Percentiles rank a stretch among this genome's conserved stretches.
Conservation (phyloP, 768 basidiomycete species). For the Zangia roseola region DNA sequence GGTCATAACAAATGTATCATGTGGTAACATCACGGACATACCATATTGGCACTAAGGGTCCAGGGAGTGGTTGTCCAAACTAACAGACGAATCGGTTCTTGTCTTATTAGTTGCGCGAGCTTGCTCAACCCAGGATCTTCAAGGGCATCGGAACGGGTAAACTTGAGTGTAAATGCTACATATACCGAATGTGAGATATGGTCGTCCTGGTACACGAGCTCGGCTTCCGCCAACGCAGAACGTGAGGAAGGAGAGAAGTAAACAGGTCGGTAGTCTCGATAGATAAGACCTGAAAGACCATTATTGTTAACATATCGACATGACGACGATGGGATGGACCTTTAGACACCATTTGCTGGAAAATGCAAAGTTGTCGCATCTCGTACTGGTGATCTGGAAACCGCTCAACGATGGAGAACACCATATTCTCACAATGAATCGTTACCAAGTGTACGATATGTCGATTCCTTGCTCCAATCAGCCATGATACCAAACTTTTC, state of each 20-base stretch:
- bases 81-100: slow-evolving; percentile 49
- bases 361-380: slow-evolving; percentile 81
- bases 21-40: slow-evolving; percentile 32
- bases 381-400: slow-evolving; percentile 79
- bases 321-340: slow-evolving; percentile 39
- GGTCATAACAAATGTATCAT: not conserved
- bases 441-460: slow-evolving; percentile 85
- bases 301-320: not conserved
- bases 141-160: slow-evolving; percentile 9
- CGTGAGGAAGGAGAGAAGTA: slow-evolving; percentile 94
- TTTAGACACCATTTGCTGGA: slow-evolving; percentile 84
- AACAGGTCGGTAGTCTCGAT: slow-evolving; percentile 84
- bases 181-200: slow-evolving; percentile 89
- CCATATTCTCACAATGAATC: not conserved
- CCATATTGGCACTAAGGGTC: slow-evolving; percentile 96
- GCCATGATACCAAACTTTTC: slow-evolving; percentile 87
- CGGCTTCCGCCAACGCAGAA: slow-evolving; percentile 94
- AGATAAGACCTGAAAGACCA: slow-evolving; percentile 62
- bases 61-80: slow-evolving; percentile 99
- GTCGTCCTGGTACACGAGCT: slow-evolving; percentile 85
- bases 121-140: slow-evolving; percentile 11
- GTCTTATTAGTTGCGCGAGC: slow-evolving; percentile 33
- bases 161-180: slow-evolving; percentile 70
- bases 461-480: slow-evolving; percentile 70
- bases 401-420: not conserved